Conservation (phyloP, 2,329 filamentous ascomycete species). For the Chaetomium strumarium region DNA sequence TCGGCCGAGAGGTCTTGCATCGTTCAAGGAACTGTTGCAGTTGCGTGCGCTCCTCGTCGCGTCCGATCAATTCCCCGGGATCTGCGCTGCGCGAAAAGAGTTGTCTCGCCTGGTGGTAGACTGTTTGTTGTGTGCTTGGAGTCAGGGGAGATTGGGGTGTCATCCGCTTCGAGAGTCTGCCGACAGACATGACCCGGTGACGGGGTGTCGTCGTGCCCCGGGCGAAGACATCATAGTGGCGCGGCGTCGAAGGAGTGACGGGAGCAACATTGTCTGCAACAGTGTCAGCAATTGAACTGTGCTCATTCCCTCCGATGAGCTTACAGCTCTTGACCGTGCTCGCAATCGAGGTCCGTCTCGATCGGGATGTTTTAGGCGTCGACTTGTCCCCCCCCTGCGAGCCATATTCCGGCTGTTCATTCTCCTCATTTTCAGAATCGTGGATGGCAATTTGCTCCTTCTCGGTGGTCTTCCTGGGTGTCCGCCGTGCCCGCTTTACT, state of each 20-base stretch:
- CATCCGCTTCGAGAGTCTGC: constrained; percentile 67
- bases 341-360: constrained; percentile 18
- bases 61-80: constrained; percentile 69
- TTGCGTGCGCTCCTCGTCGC: constrained; percentile 62
- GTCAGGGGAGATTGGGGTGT: constrained; percentile 72
- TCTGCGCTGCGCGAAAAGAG: constrained; percentile 76
- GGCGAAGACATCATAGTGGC: constrained; percentile 72
- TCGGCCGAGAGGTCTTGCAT: constrained; percentile 52
- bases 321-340: constrained; percentile 15
- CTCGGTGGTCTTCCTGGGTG: constrained; percentile 40
- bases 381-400: constrained; percentile 13
- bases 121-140: constrained; percentile 61
- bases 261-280: constrained; percentile 34
- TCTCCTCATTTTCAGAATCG: constrained; percentile 40
- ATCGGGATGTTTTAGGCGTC: constrained; percentile 18
- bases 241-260: constrained; percentile 65
- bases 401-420: constrained; percentile 32
- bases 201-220: constrained; percentile 72
- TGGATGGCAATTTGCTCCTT: constrained; percentile 53
- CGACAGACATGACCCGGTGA: constrained; percentile 73
- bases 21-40: constrained; percentile 63
- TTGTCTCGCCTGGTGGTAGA: constrained; percentile 84
- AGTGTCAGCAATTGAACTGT: not conserved
- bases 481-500: constrained; percentile 42
- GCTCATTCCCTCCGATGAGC: not conserved